Base-by-base conservation (phyloP, 257 asterid species). In the Lithospermum erythrorhizon region DNA sequence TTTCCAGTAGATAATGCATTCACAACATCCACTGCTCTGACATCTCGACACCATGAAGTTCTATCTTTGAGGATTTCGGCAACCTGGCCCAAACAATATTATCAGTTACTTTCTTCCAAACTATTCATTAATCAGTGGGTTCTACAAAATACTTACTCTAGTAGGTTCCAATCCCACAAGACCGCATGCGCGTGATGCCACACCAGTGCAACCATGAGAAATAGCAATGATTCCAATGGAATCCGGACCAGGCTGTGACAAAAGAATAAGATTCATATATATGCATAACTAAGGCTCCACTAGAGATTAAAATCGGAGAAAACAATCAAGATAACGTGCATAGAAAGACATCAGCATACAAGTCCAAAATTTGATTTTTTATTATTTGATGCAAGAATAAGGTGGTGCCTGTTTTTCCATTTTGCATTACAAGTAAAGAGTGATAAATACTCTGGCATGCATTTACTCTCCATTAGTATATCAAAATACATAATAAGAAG, bases 131-230 rank as follows among this genome's bases (percentile, higher is more conserved):
- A 21, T 15, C 11, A 62, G 49, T 48, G 24, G 19, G 22, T 21
- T 21, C 24, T 56, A 24, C 51, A 9, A 47, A 18, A 66, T 53
- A 78, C 91, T 70, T 72, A 93, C 99, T 73, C 97, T 81, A 41
- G 95, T 77, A 59, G 99, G 99, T 64, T 93, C 97, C 30, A 93
- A 68, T 29, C 97, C 96, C 74, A 93, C 96, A 57, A 93, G 95
- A 65, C 97, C 95, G 54, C 99, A 93, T 21, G 99, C 99, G 76
- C 99, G 99, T 18, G 99, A 89, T 80, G 97, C 99, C 24, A 93
- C 71, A 61, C 85, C 85, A 76, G 78, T 71, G 80, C 85, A 73
- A 65, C 85, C 77, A 48, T 73, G 85, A 73, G 82, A 79, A 76
- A 79, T 79, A 57, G 85, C 75, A 66, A 73, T 69, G 85, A 76